Base-by-base conservation (phyloP, 495 filamentous ascomycete species). In the Aspergillus ostianus region DNA sequence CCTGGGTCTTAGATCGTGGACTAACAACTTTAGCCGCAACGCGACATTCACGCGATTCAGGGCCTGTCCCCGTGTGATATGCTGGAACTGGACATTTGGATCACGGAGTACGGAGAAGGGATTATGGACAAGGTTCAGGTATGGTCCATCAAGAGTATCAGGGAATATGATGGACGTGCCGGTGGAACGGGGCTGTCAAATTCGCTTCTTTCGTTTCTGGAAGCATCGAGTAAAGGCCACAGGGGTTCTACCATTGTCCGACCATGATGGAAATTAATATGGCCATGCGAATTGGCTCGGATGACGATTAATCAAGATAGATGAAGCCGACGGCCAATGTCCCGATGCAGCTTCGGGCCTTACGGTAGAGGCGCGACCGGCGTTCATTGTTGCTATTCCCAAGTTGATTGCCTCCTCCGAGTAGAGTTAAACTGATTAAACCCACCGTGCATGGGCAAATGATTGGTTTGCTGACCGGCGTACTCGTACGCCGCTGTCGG, bases 371-470 rank as follows among this genome's bases (percentile, higher is more conserved):
- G 36, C 12, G 36, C 36, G 13, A 32, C 30, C 6, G 30, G 10
- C 29, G 32, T 54, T 36, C 30, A 2, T 53, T 53, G 29, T 27
- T 26, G 27, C 51, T 53, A 44, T 20, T 52, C 13, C 27, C 50
- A 17, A 52, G 30, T 44, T 56, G 41, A 47, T 49, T 56, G 45
- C 41, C 49, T 56, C 41, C 21, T 26, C 29, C 20, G 45, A 41
- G 36, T 18, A 26, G 53, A 47, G 53, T 45, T 56, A 56, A 48
- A 56, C 3, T 26, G 45, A 56, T 56, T 41, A 45, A 56, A 56
- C 41, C 54, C 54, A 56, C 54, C 29, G 13, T 30, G 26, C 20
- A 48, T 19, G 41, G 4, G 44, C 41, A 48, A 17, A 20, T 56
- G 54, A 56, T 56, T 56, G 54, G 54, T 32, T 44, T 30, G 45